Evolutionary conservation across 352 stramenopile species (phyloP), one percentile per base, ranked within the genome.

Genomic region (Phytophthora ramorum): DNA sequence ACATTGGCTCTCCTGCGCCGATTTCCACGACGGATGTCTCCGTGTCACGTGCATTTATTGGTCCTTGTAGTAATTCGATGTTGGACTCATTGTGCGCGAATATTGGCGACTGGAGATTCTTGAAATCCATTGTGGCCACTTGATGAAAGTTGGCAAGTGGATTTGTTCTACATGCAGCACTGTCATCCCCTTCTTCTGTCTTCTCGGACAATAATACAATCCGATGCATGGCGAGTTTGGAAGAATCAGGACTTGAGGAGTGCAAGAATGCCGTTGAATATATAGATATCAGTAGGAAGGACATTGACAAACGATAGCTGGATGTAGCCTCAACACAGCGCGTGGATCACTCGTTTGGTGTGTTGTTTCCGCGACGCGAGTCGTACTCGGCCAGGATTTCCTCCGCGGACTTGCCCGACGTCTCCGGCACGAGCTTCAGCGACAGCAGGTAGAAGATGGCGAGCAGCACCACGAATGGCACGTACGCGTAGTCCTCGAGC

Each of bases 351-450:
- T 37, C 30, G 30, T 37, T 37, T 8, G 30, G 3, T 13, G 30
- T 9, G 7, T 37, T 37, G 7, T 34, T 46, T n/a, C 30, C 32
- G 1, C 63, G 63, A 60, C 58, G 64, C 44, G 60, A 71, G 48
- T 76, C 69, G 34, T 73, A 76, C 32, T 76, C 70, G 16, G 60
- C 68, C 22, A 75, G 67, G 60, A 91, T 91, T 52, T 89, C 79
- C 22, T 90, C 76, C 14, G 60, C 69, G 4, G 84, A 88, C 44
- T 88, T 89, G 32, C 78, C 76, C 13, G 71, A 62, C 34, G 84
- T 92, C 67, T 92, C 84, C n/a, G 81, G 84, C 9, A 92, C 63
- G 19, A 71, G 35, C 47, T 75, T 75, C 49, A 75, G 58, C 28
- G 76, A 61, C 41, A 87, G 78, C 12, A 76, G 4, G 50, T 63